Evolutionary conservation across 2,329 filamentous ascomycete species (phyloP).

Genomic region (Colletotrichum sublineola): DNA sequence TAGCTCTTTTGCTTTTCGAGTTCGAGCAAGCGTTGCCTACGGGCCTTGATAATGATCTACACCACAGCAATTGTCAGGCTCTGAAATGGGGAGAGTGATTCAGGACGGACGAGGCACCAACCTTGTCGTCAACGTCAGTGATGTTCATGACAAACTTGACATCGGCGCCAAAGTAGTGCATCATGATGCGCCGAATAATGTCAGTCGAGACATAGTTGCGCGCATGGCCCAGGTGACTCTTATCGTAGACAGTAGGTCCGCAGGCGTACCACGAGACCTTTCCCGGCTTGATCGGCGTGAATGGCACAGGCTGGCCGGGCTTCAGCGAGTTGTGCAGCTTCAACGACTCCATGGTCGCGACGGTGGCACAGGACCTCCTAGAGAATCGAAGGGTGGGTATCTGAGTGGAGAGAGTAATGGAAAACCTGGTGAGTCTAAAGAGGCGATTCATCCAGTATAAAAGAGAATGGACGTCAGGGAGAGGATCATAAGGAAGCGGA

Average conservation of each 20-base stretch:
- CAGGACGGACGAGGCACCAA: conserved; percentile 46
- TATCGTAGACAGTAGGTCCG: conserved; percentile 88
- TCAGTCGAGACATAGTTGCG: conserved; percentile 93
- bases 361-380: conserved; percentile 54
- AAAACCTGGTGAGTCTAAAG: conserved; percentile 46
- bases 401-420: conserved; percentile 48
- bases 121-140: conserved; percentile 85
- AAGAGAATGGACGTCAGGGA: conserved; percentile 3
- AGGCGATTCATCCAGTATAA: conserved; percentile 52
- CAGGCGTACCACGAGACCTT: conserved; percentile 90
- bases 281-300: conserved; percentile 78
- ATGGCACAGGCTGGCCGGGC: conserved; percentile 78
- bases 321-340: conserved; percentile 85
- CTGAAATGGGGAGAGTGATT: background rate
- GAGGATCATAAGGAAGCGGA: conserved; percentile 1
- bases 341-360: conserved; percentile 67
- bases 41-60: conserved; percentile 71
- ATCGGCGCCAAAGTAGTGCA: conserved; percentile 85
- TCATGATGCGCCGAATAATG: conserved; percentile 85
- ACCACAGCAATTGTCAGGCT: background rate
- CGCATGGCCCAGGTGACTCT: conserved; percentile 85
- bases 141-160: conserved; percentile 95
- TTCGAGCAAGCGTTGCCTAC: conserved; percentile 85
- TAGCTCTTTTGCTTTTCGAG: conserved; percentile 80
- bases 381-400: conserved; percentile 46